Percentiles rank a stretch among this genome's conserved stretches.
Conservation (phyloP, 306 rosid species). For the Hippophae tibetana region DNA sequence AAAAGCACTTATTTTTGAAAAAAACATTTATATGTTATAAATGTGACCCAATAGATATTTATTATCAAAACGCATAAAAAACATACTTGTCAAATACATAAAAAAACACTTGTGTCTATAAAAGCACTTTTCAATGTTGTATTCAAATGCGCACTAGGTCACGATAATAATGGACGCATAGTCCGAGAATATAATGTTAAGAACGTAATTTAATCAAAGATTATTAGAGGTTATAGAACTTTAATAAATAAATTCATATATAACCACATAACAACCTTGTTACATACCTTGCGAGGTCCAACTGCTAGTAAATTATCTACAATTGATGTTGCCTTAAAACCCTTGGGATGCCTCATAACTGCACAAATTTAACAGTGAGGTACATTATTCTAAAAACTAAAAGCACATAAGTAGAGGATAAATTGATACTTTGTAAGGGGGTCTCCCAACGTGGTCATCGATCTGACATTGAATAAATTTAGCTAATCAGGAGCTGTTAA, state of each 20-base stretch:
- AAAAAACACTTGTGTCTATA: no score
- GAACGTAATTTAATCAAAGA: no score
- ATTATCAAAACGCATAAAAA: no score
- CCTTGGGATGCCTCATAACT: conserved; percentile 38
- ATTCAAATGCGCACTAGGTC: no score
- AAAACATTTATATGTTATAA: no score
- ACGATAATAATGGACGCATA: no score
- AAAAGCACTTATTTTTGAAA: no score
- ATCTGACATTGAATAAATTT: conserved; percentile 19
- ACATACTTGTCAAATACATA: no score
- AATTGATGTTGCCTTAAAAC: conserved; percentile 26
- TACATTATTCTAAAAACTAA: neutral
- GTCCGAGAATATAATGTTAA: no score
- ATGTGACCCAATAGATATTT: no score
- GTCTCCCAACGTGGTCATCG: conserved; percentile 28
- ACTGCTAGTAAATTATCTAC: conserved; percentile 30
- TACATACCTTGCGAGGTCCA: conserved; percentile 29
- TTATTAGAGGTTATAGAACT: neutral
- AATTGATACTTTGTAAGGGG: conserved; percentile 36
- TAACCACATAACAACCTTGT: neutral
- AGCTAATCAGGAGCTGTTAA: conserved; percentile 5
- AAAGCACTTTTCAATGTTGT: no score
- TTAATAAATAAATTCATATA: neutral
- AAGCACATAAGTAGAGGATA: neutral
- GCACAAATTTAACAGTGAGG: neutral